A percentile compares a stretch with the other conserved stretches of the same genome.
These are phyloP conservation scores for Celoporthe dispersa DNA, from an alignment of 2,329 filamentous ascomycete species.

Conservation along the genomic window DNA sequence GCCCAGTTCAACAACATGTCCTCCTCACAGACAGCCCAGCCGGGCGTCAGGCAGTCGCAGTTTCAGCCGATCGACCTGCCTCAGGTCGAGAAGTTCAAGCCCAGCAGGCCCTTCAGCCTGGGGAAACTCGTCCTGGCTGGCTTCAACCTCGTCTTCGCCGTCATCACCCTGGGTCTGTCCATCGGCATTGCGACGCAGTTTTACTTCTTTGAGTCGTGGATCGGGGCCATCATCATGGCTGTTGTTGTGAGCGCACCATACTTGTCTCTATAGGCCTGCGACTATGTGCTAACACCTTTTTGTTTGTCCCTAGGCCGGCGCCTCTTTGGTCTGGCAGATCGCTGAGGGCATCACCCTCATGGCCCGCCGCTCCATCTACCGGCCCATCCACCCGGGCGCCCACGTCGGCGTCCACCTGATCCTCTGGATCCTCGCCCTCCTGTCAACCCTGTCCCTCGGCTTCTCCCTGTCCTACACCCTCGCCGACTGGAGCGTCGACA, in stretches of 20 bases:
- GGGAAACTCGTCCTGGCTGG: constrained; percentile 20
- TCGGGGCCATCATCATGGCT: constrained; percentile 14
- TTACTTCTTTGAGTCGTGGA: neutral
- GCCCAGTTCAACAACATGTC: constrained; percentile 11
- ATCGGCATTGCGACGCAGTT: neutral
- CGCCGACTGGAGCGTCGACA: constrained; percentile 33
- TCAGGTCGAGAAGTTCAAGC: constrained; percentile 13
- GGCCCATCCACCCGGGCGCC: constrained; percentile 48
- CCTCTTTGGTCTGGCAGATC: constrained; percentile 44
- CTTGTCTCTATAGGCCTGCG: too few species aligned
- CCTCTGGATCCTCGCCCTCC: constrained; percentile 43
- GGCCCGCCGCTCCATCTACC: constrained; percentile 37
- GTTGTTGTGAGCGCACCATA: neutral
- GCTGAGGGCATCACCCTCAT: constrained; percentile 45
- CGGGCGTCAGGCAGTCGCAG: constrained; percentile 5
- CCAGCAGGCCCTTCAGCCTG: constrained; percentile 19
- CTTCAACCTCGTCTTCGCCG: constrained; percentile 25
- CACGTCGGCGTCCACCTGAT: constrained; percentile 49
- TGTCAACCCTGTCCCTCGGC: constrained; percentile 45
- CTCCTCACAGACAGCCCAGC: constrained; percentile 1
- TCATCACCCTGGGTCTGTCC: constrained; percentile 20
- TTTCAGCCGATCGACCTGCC: constrained; percentile 18
- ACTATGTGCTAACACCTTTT: neutral
- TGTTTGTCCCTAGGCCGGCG: constrained; percentile 38
- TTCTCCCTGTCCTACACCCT: constrained; percentile 37